These are phyloP conservation scores for Talaromyces borbonicus DNA, from an alignment of 495 filamentous ascomycete species.

Conservation along the genomic window DNA sequence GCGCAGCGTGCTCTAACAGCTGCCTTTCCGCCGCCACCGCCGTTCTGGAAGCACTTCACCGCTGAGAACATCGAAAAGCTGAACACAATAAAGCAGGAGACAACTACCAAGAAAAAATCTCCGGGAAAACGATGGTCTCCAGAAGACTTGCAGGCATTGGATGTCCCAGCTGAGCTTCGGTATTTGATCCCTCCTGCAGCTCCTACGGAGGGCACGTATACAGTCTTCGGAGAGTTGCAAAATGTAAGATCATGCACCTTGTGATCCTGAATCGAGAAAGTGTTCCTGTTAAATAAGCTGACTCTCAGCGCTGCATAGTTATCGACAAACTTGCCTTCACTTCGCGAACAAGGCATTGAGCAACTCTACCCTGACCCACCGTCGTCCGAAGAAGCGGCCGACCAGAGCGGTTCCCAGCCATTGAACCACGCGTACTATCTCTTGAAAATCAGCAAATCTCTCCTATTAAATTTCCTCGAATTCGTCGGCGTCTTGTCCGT, in stretches of 20 bases:
- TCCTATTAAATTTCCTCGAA: slow-evolving; percentile 78
- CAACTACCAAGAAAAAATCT: slow-evolving; percentile 30
- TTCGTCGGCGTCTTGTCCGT: slow-evolving; percentile 60
- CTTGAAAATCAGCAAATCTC: slow-evolving; percentile 65
- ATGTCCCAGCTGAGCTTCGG: slow-evolving; percentile 62
- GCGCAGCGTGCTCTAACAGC: slow-evolving; percentile 43
- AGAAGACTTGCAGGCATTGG: slow-evolving; percentile 43
- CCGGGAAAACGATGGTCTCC: slow-evolving; percentile 28
- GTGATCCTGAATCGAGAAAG: too few relatives aligned
- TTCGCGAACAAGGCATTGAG: slow-evolving; percentile 58
- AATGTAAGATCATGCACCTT: too few relatives aligned
- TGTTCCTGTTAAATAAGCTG: too few relatives aligned
- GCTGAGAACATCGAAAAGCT: slow-evolving; percentile 62
- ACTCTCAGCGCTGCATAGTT: slow-evolving; percentile 21
- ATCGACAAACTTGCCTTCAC: slow-evolving; percentile 52
- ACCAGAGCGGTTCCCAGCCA: slow-evolving; percentile 24
- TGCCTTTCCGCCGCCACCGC: slow-evolving; percentile 74
- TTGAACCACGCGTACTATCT: slow-evolving; percentile 68
- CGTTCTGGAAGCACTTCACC: slow-evolving; percentile 86
- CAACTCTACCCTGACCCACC: slow-evolving; percentile 53
- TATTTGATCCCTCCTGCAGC: slow-evolving; percentile 73
- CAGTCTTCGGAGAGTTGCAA: slow-evolving; percentile 61
- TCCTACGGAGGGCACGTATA: slow-evolving; percentile 60
- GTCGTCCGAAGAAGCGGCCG: slow-evolving; percentile 30
- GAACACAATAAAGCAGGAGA: slow-evolving; percentile 39